phyloP scores from a whole-genome alignment of 225 moss, liverwort and hornwort species.

The Antitrichia curtipendula region DNA sequence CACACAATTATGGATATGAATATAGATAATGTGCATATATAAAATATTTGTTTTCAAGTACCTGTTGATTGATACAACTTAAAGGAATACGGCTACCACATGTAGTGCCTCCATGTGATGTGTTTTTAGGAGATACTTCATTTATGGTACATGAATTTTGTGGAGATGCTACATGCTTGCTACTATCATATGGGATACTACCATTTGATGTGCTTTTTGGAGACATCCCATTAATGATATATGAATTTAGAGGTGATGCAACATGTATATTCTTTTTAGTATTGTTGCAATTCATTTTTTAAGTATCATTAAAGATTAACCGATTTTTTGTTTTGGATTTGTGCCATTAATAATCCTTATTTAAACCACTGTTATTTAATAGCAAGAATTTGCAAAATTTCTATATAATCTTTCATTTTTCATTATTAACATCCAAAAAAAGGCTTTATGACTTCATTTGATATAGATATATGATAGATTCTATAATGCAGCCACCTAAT shows the following conservation, averaged over 20 bases:
- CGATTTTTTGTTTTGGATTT: background rate
- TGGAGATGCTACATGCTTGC: background rate
- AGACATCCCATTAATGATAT: background rate
- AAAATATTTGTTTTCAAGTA: background rate
- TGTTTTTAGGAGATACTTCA: background rate
- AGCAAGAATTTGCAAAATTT: background rate
- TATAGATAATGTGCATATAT: background rate
- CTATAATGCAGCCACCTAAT: background rate
- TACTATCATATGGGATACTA: background rate
- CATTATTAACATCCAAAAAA: no score
- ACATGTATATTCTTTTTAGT: background rate
- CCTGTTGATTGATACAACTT: background rate
- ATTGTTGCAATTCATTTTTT: background rate
- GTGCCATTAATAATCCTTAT: no score
- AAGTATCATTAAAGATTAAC: background rate
- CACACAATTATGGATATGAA: background rate
- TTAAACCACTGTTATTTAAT: background rate
- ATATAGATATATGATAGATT: fast-evolving
- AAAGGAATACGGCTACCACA: background rate
- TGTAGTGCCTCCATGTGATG: background rate
- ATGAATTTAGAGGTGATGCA: background rate
- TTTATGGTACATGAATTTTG: background rate
- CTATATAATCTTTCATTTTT: background rate
- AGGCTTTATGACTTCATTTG: background rate
- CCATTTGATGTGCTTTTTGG: background rate